Percentiles rank a stretch among this genome's conserved stretches.
phyloP scores from a whole-genome alignment of 352 stramenopile species.

The Globisporangium iwayamae region DNA sequence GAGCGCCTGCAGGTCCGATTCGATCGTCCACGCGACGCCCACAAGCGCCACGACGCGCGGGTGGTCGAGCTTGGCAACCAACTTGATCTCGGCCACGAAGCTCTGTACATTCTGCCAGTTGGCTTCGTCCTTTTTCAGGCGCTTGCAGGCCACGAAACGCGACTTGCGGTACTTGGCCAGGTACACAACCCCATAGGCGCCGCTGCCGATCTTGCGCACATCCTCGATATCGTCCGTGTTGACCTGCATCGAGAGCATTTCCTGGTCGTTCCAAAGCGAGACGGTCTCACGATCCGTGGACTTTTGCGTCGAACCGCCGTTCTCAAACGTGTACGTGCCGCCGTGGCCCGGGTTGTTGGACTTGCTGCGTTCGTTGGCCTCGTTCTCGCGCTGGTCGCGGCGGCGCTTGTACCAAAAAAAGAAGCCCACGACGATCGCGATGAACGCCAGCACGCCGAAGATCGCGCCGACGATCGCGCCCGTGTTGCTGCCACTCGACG shows the following conservation, averaged over 20 bases:
- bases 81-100: conserved; percentile 23
- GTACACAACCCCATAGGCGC: conserved; percentile 36
- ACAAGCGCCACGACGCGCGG: conserved; percentile 4
- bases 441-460: conserved; percentile 30
- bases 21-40: conserved; percentile 6
- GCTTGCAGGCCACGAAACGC: conserved; percentile 39
- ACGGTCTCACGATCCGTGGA: conserved; percentile 7
- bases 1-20: conserved; percentile 4
- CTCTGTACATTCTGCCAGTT: conserved; percentile 32
- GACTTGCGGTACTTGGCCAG: conserved; percentile 36
- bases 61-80: conserved; percentile 2
- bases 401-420: conserved; percentile 31
- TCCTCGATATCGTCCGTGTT: conserved; percentile 47
- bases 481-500: conserved; percentile 20
- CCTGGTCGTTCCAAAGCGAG: conserved; percentile 45
- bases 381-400: conserved; percentile 15
- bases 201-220: conserved; percentile 28
- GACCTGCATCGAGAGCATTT: conserved; percentile 38
- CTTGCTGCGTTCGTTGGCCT: conserved; percentile 9
- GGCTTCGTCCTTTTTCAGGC: conserved; percentile 32
- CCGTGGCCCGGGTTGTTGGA: conserved; percentile 1
- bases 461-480: conserved; percentile 36
- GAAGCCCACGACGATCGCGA: conserved; percentile 24
- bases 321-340: conserved; percentile 10
- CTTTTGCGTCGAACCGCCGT: conserved; percentile 1